These are phyloP conservation scores for Eucalyptus sp. DNA, from an alignment of 345 rosid genomes.

Conservation along the genomic window DNA sequence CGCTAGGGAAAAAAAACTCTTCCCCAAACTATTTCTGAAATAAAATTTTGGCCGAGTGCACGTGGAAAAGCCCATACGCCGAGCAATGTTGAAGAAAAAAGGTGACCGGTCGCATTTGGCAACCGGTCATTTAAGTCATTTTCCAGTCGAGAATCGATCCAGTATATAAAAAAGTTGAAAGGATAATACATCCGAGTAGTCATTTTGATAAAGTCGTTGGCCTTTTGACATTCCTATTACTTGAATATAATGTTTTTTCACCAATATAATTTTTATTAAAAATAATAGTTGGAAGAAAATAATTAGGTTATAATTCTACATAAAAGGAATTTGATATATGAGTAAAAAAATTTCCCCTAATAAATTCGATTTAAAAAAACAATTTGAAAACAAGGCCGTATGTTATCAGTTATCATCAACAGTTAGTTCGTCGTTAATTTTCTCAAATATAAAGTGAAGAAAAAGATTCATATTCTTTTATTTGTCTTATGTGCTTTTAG, in stretches of 20 bases:
- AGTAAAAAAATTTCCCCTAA: background rate
- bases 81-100: background rate
- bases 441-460: background rate
- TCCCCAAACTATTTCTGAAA: too few species aligned
- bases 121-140: background rate
- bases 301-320: background rate
- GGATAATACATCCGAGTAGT: accelerated
- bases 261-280: background rate
- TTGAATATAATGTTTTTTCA: background rate
- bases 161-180: background rate
- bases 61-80: background rate
- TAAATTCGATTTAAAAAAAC: background rate
- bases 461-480: background rate
- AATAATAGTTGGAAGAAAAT: background rate
- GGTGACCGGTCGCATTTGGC: background rate
- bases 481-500: background rate
- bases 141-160: accelerated
- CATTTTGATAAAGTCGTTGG: background rate
- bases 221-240: background rate
- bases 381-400: background rate
- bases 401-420: background rate
- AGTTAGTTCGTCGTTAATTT: background rate
- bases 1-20: too few species aligned
- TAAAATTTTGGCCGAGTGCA: background rate
- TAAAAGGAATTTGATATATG: background rate